phyloP scores from a whole-genome alignment of 75 land plant genomes.

The Picea glauca region DNA sequence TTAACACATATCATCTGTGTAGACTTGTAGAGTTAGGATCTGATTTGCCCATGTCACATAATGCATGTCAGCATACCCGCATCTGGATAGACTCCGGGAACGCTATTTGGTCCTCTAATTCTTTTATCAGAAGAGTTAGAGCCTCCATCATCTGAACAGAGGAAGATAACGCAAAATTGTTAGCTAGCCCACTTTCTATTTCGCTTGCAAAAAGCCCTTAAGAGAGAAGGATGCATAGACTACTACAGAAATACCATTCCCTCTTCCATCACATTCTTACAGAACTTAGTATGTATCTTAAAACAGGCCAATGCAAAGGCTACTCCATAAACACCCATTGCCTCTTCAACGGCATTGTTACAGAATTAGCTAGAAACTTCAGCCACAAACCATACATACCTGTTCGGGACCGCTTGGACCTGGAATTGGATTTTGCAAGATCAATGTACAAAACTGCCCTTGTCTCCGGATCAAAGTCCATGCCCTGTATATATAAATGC shows the following conservation, averaged over 20 bases:
- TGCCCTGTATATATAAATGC: slow-evolving; percentile 37
- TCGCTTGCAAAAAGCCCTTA: background rate
- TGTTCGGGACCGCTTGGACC: slow-evolving; percentile 73
- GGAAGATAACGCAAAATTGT: background rate
- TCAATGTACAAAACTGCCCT: slow-evolving; percentile 72
- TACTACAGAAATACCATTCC: background rate
- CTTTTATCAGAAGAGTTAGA: slow-evolving; percentile 44
- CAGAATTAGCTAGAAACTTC: background rate
- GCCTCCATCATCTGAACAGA: slow-evolving; percentile 46
- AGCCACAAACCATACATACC: slow-evolving; percentile 24
- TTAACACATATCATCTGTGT: background rate
- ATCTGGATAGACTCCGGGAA: slow-evolving; percentile 35
- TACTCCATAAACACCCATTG: background rate
- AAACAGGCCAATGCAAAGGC: too few species aligned
- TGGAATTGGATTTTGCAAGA: slow-evolving; percentile 84
- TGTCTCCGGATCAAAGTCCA: slow-evolving; percentile 83
- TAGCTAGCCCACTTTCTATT: background rate
- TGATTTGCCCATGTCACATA: background rate
- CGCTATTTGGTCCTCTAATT: slow-evolving; percentile 38
- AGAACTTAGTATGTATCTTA: too few species aligned
- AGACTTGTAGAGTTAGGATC: background rate
- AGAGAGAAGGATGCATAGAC: background rate
- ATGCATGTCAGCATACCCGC: slow-evolving; percentile 37
- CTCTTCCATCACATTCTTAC: background rate
- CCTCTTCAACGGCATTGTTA: background rate